Evolutionary conservation across 2,329 filamentous ascomycete species (phyloP), one percentile per base, ranked within the genome.

Genomic region (Penicillium expansum): DNA sequence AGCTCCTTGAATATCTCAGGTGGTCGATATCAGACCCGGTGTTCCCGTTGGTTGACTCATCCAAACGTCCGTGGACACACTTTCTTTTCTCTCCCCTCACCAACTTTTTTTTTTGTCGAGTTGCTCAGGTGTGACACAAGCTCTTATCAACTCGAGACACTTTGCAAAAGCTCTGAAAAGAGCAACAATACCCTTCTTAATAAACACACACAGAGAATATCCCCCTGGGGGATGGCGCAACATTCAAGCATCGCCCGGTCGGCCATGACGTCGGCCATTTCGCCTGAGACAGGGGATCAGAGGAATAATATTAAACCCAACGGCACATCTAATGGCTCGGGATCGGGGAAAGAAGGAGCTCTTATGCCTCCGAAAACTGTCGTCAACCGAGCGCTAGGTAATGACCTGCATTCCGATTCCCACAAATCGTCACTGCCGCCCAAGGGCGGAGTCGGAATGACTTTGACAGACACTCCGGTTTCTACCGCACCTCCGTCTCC

Each of bases 401-500:
- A 70, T 67, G 73, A 73, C 55, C 55, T 73, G 66, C 71, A 72
- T 71, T 67, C 71, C 65, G 72, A 75, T 69, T 64, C 59, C 70
- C 70, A 72, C 66, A 71, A 65, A 62, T 62, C 65, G 54, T 69
- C 68, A 44, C 71, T 67, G 61, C 61, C 62, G 61, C 68, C 71
- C 65, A 74, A 73, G 68, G 72, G 78, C 68, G 79, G 79, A 66
- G 77, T 82, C 65, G 82, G 82, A 58, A 71, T 69, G 51, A 81
- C 83, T 35, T 69, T 86, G 71, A 84, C 81, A 64, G 86, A 88
- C 72, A 88, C 86, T 59, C 86, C 86, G 58, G 70, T 78, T 68
- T 82, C 84, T 56, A 87, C 85, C 61, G 82, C 83, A 52, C 85
- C 86, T 30, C 81, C 77, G 66, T 87, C 83, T 68, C 84, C 84